These are phyloP conservation scores for Moringa oleifera DNA, from an alignment of 345 rosid species.

Conservation along the genomic window DNA sequence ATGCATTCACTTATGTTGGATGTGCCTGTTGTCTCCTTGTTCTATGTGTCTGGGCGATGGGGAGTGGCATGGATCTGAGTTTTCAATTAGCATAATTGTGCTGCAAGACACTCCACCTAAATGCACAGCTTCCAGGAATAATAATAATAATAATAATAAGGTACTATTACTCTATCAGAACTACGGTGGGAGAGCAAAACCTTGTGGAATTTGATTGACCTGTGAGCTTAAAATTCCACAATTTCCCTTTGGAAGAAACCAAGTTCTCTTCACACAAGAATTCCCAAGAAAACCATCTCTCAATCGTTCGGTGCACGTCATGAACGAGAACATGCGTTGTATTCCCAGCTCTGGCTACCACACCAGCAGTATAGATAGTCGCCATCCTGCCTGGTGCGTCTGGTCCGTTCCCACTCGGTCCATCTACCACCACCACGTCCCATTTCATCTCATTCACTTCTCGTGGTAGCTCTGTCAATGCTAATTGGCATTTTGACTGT, in stretches of 20 bases:
- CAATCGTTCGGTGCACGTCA: slow-evolving; percentile 65
- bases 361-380: slow-evolving; percentile 61
- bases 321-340: slow-evolving; percentile 67
- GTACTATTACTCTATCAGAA: slow-evolving; percentile 16
- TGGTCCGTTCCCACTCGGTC: slow-evolving; percentile 55
- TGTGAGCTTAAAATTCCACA: slow-evolving; percentile 59
- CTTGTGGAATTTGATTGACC: slow-evolving; percentile 42
- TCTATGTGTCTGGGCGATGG: background rate
- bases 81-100: background rate
- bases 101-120: background rate
- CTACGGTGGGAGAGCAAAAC: slow-evolving; percentile 41
- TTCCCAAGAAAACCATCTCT: slow-evolving; percentile 94
- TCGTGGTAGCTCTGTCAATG: slow-evolving; percentile 46
- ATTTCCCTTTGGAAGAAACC: slow-evolving; percentile 63
- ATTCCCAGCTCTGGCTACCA: slow-evolving; percentile 59
- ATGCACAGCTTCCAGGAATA: background rate
- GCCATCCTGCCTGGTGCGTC: slow-evolving; percentile 86
- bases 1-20: background rate
- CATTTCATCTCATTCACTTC: slow-evolving; percentile 52
- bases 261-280: slow-evolving; percentile 78
- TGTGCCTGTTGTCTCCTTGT: no score
- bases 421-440: slow-evolving; percentile 83
- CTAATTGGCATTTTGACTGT: slow-evolving; percentile 49
- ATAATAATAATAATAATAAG: no score
- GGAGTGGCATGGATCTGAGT: background rate